Conservation (phyloP, 1,284 basidiomycete species). For the Pascua sp. region DNA sequence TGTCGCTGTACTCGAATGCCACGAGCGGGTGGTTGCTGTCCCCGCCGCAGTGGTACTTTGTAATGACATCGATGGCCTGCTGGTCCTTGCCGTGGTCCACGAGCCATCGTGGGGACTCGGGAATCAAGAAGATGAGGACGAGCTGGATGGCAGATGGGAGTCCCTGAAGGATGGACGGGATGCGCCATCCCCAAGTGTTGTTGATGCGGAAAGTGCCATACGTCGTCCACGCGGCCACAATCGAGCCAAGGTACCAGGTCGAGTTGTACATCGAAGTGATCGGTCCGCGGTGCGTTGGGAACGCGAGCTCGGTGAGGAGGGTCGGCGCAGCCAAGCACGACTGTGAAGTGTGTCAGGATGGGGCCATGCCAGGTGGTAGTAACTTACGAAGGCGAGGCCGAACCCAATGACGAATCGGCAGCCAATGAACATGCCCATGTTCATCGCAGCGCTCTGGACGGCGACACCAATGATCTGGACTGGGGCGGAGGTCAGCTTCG, state of each 20-base stretch:
- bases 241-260: slow-evolving; percentile 21
- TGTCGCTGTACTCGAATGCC: slow-evolving; percentile 44
- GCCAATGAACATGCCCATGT: slow-evolving; percentile 65
- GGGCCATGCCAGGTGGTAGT: too few relatives aligned
- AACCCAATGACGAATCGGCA: slow-evolving; percentile 60
- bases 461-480: neutral
- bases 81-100: slow-evolving; percentile 21
- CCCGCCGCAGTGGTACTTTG: slow-evolving; percentile 67
- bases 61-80: slow-evolving; percentile 68
- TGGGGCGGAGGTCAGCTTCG: neutral
- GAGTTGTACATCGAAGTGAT: slow-evolving; percentile 26
- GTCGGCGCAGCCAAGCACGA: slow-evolving; percentile 61
- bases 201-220: slow-evolving; percentile 35
- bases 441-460: slow-evolving; percentile 50
- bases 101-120: slow-evolving; percentile 28
- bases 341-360: too few relatives aligned
- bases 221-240: slow-evolving; percentile 17
- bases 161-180: slow-evolving; percentile 51
- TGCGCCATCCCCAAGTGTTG: slow-evolving; percentile 39
- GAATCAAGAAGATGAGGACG: slow-evolving; percentile 18
- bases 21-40: slow-evolving; percentile 38
- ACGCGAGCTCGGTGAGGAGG: slow-evolving; percentile 71
- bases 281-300: slow-evolving; percentile 69
- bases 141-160: slow-evolving; percentile 42
- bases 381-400: neutral